Evolutionary conservation across 331 rosid genomes (phyloP).

Genomic region (Malus hybrid): DNA sequence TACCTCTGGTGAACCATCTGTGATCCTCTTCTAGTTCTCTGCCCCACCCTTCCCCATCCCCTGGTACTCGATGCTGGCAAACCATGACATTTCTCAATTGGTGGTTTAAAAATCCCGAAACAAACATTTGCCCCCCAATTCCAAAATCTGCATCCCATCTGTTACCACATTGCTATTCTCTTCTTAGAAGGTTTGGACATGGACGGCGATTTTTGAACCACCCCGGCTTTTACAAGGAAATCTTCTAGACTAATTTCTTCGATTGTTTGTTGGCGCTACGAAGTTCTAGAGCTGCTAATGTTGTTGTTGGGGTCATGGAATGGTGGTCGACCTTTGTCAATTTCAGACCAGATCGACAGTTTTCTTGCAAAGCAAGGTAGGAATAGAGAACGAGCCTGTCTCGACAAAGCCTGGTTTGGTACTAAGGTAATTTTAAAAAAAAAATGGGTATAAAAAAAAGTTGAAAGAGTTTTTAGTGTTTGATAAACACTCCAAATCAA

Average conservation of each 20-base stretch:
- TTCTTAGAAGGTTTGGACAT: background rate
- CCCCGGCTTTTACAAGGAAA: slow-evolving; percentile 66
- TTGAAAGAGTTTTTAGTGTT: too few species aligned
- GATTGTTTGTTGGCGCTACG: slow-evolving; percentile 30
- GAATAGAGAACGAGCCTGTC: slow-evolving; percentile 31
- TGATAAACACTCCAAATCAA: too few species aligned
- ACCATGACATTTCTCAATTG: slow-evolving; percentile 19
- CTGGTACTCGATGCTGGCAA: slow-evolving; percentile 26
- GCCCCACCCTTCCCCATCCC: background rate
- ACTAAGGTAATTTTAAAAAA: too few species aligned
- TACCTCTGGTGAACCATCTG: slow-evolving; percentile 46
- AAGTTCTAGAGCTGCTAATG: slow-evolving; percentile 1
- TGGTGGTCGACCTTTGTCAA: slow-evolving; percentile 25
- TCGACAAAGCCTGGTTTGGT: background rate
- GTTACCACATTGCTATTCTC: slow-evolving; percentile 1
- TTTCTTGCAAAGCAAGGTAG: slow-evolving; percentile 51
- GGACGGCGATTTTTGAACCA: slow-evolving; percentile 33
- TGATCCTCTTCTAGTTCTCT: slow-evolving; percentile 33
- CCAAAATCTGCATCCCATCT: slow-evolving; percentile 5
- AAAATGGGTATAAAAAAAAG: too few species aligned
- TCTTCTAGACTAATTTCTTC: slow-evolving; percentile 68
- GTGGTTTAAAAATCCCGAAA: slow-evolving; percentile 17
- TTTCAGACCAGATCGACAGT: slow-evolving; percentile 60
- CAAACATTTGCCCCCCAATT: slow-evolving; percentile 18
- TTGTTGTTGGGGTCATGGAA: background rate